Evolutionary conservation across 176 grass and related monocot species (phyloP), one percentile per base, ranked within the genome.

Genomic region (Rhynchospora breviuscula): DNA sequence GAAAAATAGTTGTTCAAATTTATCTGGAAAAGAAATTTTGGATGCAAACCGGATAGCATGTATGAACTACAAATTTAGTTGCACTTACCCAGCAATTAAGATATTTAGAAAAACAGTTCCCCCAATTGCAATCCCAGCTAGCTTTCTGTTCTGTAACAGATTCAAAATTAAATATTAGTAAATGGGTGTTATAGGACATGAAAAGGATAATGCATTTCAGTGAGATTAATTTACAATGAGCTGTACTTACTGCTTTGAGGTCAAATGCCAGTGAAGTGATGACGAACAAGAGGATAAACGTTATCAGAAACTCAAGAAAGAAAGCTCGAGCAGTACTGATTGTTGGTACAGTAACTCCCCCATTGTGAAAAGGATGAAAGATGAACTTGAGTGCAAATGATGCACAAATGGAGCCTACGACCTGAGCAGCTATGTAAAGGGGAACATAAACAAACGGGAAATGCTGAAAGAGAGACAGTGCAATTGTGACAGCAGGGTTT

Each of bases 401-500:
- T 11, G 89, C 89, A 2, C 54, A 67, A 14, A 81, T 82, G 46
- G 94, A 87, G 31, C 83, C 88, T 0, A 86, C 60, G 3, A 97
- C 22, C 65, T 97, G 94, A 3, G 91, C 88, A 6, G 65, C 9
- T 5, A 92, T 35, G 67, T 97, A 94, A 7, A 87, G 81, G 0
- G 83, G 44, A 2, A 92, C 63, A 29, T 97, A 88, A 59, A 62
- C 48, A 67, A 13, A 79, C 1, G 90, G 90, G 64, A 97, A 92
- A 78, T 97, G 90, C 0, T 85, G 82, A 52, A 92, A 86, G 0
- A 67, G 29, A 0, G 88, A 67, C 63, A 97, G 85, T 57, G 91
- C 82, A 5, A 94, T 86, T 26, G 89, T 97, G 11, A 94, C 81
- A 0, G 91, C 83, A 0, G 94, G 94, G 67, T 97, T 97, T 54